Evolutionary conservation across 2,329 filamentous ascomycete genomes (phyloP), one percentile per base, ranked within the genome.

Genomic region (Ascocoryne sarcoides): DNA sequence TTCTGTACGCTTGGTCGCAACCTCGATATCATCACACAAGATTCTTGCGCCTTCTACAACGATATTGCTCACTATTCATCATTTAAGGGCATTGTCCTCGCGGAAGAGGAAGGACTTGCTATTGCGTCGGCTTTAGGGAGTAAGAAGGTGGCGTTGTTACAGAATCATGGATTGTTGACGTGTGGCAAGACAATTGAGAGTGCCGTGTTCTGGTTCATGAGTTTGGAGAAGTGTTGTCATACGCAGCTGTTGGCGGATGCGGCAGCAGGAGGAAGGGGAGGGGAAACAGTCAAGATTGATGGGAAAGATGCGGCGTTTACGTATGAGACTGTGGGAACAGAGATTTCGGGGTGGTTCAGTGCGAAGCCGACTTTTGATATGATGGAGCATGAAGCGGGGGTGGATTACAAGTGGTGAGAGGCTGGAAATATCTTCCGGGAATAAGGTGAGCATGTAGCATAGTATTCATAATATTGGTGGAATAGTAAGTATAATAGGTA

Each of bases 301-400:
- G 73, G 82, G 1, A 75, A 77, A 37, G 82, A 88, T 57, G 82
- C 83, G 1, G 64, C 58, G 12, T 83, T 73, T 53, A 87, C 83
- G 0, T 78, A 75, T 52, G 75, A 80, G 60, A 70, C 74, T 0
- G 66, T 86, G 3, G 83, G 83, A 0, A 72, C 66, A 0, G 67
- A 72, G 12, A 54, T 59, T 23, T 78, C 75, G 0, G 82, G 82
- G 0, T 86, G 74, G 68, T 88, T 87, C 56, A 77, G 71, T 51
- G 82, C 78, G 4, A 79, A 79, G 63, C 82, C 82, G 12, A 51
- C 80, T 47, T 87, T 87, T 62, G 81, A 85, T 63, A 62, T 84
- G 30, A 73, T 82, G 46, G 71, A 79, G 52, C 70, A 71, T 56
- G 75, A 81, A 62, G 33, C 46, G 15, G 56, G 55, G 4, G 45